Percentiles rank a stretch among this genome's conserved stretches.
These are phyloP conservation scores for Citrus glauca DNA, from an alignment of 345 rosid genomes.

Conservation along the genomic window DNA sequence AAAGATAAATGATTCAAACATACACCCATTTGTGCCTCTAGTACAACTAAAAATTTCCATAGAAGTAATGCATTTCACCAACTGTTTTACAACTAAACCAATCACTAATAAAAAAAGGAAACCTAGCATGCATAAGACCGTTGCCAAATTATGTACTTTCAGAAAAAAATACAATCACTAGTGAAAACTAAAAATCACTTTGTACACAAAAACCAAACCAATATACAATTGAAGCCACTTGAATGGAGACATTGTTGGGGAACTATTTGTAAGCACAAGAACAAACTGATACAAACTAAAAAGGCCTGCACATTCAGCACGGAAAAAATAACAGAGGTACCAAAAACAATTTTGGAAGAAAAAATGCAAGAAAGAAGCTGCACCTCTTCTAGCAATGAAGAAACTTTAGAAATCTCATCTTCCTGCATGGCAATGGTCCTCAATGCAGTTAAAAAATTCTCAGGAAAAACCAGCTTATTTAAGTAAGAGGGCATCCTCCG, in stretches of 20 bases:
- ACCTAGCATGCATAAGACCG: background rate
- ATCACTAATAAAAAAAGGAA: background rate
- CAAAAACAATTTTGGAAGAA: background rate
- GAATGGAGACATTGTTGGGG: background rate
- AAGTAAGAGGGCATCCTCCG: slow-evolving; percentile 71
- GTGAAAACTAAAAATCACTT: background rate
- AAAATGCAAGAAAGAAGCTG: slow-evolving; percentile 2
- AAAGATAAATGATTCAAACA: background rate
- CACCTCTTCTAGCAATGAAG: slow-evolving; percentile 84
- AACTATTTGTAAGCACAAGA: background rate
- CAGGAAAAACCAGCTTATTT: slow-evolving; percentile 78
- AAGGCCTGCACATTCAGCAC: background rate
- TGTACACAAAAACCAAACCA: background rate
- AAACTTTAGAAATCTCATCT: slow-evolving; percentile 66
- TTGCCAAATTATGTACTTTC: background rate
- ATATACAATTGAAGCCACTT: background rate
- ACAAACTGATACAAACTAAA: background rate
- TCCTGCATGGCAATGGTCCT: slow-evolving; percentile 83
- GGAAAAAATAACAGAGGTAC: background rate
- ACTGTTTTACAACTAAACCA: background rate
- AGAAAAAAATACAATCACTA: background rate
- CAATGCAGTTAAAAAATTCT: slow-evolving; percentile 68
- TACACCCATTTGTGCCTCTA: background rate
- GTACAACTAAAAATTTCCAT: background rate
- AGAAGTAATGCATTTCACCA: background rate